A percentile compares a stretch with the other conserved stretches of the same genome.
Conservation (phyloP, 169 alveolate genomes). For the Cyclospora cayetanensis region DNA sequence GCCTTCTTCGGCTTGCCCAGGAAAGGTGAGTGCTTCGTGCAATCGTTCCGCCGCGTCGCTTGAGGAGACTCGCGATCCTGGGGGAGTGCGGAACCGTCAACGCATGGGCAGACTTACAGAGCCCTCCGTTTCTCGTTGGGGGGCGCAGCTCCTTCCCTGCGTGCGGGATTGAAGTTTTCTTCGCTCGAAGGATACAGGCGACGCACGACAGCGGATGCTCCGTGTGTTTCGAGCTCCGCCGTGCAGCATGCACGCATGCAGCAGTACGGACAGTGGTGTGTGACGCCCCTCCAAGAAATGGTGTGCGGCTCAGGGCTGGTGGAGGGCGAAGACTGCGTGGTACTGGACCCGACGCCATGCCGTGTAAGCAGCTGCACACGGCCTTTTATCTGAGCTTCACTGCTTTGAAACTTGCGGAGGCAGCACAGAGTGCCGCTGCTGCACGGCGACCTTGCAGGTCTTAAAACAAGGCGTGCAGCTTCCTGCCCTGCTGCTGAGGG, state of each 20-base stretch:
- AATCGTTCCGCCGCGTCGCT: not conserved
- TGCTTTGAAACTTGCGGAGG: not conserved
- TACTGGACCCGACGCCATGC: constrained; percentile 46
- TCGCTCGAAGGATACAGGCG: not conserved
- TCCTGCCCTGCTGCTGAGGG: not conserved
- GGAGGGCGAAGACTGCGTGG: constrained; percentile 58
- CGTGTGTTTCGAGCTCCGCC: not conserved
- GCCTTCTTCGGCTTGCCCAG: constrained; percentile 59
- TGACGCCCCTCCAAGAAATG: not conserved
- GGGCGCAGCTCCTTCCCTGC: not conserved
- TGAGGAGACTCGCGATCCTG: not conserved
- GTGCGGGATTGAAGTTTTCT: not conserved
- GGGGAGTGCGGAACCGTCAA: not conserved
- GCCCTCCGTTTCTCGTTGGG: not conserved
- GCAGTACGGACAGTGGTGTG: not conserved
- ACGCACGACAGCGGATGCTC: not conserved
- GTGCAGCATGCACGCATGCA: not conserved
- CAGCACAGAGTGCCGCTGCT: not conserved
- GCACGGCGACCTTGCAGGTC: not conserved
- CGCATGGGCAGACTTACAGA: not conserved
- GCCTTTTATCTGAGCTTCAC: not conserved
- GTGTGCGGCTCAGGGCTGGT: constrained; percentile 29
- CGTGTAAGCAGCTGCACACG: not conserved
- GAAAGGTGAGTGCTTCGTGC: not conserved
- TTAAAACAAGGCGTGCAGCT: not conserved